These are phyloP conservation scores for Tolypocladium capitatum DNA, from an alignment of 2,329 filamentous ascomycete genomes.

Conservation along the genomic window DNA sequence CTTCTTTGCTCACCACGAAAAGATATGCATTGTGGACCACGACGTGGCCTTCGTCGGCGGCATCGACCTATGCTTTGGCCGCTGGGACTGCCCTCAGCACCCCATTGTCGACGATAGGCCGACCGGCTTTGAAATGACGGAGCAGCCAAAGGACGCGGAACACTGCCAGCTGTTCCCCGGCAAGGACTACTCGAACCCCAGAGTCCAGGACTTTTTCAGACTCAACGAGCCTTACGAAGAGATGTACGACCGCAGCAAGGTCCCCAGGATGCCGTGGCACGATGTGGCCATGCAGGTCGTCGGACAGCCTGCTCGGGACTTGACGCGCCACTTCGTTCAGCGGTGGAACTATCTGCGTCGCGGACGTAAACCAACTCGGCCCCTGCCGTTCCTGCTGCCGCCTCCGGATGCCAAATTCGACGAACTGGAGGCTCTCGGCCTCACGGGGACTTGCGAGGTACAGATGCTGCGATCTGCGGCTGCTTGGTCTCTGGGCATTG, in stretches of 20 bases:
- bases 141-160: conserved; percentile 70
- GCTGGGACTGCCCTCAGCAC: conserved; percentile 95
- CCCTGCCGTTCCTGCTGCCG: conserved; percentile 83
- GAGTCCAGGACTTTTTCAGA: conserved; percentile 88
- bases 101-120: conserved; percentile 83
- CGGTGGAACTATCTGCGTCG: conserved; percentile 95
- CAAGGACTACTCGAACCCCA: conserved; percentile 95
- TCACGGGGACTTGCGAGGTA: conserved; percentile 90
- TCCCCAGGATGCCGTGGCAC: conserved; percentile 96
- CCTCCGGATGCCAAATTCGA: conserved; percentile 81
- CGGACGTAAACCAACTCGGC: conserved; percentile 82
- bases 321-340: conserved; percentile 93
- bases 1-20: conserved; percentile 98
- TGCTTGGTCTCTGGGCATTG: conserved; percentile 84
- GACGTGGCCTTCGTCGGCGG: conserved; percentile 92
- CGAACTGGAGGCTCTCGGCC: conserved; percentile 74
- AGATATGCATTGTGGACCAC: conserved; percentile 93
- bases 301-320: conserved; percentile 83
- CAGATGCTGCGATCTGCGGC: conserved; percentile 87
- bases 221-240: conserved; percentile 93
- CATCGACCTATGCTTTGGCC: conserved; percentile 90
- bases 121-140: conserved; percentile 77
- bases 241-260: conserved; percentile 87
- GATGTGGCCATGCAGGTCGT: conserved; percentile 97
- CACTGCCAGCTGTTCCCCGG: conserved; percentile 94